A percentile compares a stretch with the other conserved stretches of the same genome.
phyloP scores from a whole-genome alignment of 176 grass and related monocot species.

The Juncus inflexus region DNA sequence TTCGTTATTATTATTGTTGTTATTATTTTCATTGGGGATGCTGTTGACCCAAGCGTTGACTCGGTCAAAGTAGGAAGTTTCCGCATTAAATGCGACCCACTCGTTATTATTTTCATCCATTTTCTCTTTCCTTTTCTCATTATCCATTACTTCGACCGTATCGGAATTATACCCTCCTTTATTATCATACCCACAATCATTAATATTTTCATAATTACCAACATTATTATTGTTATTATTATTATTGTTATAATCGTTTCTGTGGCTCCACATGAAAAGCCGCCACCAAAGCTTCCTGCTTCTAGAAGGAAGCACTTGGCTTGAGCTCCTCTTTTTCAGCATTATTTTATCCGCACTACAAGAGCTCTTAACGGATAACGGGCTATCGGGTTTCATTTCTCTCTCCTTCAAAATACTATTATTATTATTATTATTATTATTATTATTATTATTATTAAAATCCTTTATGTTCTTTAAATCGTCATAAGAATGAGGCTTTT shows the following conservation, averaged over 20 bases:
- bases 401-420: conserved; percentile 5
- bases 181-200: conserved; percentile 2
- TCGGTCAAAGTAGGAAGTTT: conserved; percentile 50
- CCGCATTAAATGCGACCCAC: conserved; percentile 64
- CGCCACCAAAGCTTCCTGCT: conserved; percentile 82
- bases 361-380: conserved; percentile 47
- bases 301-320: conserved; percentile 81
- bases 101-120: conserved; percentile 31
- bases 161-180: conserved; percentile 72
- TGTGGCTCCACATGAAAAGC: conserved; percentile 78
- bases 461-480: conserved; percentile 33
- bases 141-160: conserved; percentile 37
- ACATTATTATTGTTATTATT: conserved; percentile 19
- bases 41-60: conserved; percentile 91
- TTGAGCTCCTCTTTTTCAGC: conserved; percentile 63
- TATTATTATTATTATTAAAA: neutral
- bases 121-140: conserved; percentile 36
- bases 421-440: neutral
- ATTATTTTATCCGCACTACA: conserved; percentile 70
- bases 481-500: conserved; percentile 53
- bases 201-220: neutral
- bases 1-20: neutral
- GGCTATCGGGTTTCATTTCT: conserved; percentile 38
- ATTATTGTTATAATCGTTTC: conserved; percentile 44
- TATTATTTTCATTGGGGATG: conserved; percentile 32